phyloP scores from a whole-genome alignment of 1,284 basidiomycete species.

The Ganoderma boninense region DNA sequence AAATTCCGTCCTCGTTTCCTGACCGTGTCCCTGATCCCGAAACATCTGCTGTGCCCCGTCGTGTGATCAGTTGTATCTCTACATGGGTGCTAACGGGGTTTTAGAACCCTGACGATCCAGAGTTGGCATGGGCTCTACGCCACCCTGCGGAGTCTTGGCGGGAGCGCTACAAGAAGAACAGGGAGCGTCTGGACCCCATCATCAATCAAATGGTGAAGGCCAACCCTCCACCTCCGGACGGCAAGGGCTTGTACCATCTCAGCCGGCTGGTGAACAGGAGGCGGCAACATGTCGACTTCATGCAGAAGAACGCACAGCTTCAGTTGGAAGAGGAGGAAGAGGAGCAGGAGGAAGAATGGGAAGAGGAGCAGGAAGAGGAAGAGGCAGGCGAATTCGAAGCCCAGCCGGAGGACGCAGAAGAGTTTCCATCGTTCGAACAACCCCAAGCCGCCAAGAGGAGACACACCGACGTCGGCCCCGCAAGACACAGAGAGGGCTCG shows the following conservation, averaged over 20 bases:
- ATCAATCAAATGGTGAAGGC: conserved; percentile 65
- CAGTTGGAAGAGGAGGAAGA: conserved; percentile 1
- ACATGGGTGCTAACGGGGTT: background rate
- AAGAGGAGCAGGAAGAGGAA: conserved; percentile 13
- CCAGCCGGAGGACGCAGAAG: background rate
- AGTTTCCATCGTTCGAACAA: background rate
- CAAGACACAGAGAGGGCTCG: background rate
- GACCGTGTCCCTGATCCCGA: no score
- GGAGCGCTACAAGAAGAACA: conserved; percentile 77
- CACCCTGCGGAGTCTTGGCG: conserved; percentile 84
- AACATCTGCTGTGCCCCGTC: no score
- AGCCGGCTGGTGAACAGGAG: conserved; percentile 15
- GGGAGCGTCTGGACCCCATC: conserved; percentile 58
- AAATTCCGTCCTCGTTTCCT: no score
- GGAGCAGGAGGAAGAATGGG: conserved; percentile 6
- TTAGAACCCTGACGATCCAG: conserved; percentile 5
- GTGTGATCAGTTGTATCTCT: background rate
- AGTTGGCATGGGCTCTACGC: conserved; percentile 63
- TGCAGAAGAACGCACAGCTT: background rate
- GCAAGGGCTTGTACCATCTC: conserved; percentile 34
- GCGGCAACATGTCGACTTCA: background rate
- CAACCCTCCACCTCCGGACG: conserved; percentile 33
- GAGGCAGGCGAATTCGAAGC: background rate
- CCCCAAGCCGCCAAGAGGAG: background rate
- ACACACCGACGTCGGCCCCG: background rate